Evolutionary conservation across 306 rosid species (phyloP), one percentile per base, ranked within the genome.

Genomic region (Sophora flavescens): DNA sequence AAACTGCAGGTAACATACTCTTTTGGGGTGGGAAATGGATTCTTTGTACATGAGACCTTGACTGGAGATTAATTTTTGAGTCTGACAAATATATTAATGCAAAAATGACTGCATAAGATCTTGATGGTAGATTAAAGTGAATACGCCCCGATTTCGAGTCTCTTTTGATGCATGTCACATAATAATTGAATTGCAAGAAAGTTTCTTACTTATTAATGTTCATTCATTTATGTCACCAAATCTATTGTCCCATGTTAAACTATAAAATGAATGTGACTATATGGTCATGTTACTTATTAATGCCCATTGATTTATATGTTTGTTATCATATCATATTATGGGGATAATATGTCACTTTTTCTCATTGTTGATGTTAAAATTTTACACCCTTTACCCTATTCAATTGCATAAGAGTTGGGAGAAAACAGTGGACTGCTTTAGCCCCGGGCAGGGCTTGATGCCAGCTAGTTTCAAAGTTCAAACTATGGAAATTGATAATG

Each of bases 401-500:
- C 61, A 45, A 77, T 50, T 80, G 77, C 60, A 30, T 72, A 64
- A 93, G 99, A 92, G 97, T 86, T 95, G 99, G 99, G 97, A 92
- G 88, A 95, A 95, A 86, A 92, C 99, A 2, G 97, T 95, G 36
- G 97, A 95, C 81, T 95, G 97, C 90, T 86, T 92, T 67, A 95
- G 98, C 82, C 98, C 98, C 16, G 98, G 97, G 63, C 97, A 89
- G 82, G 99, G 99, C 28, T 81, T 95, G 89, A 95, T 95, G 99
- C 99, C 99, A 61, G 99, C 99, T 16, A 95, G 99, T 84, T 95
- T 95, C 86, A 95, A 95, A 84, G 97, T 95, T 68, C 83, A 86
- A 88, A 83, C 76, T 2, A 87, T 65, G 73, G 75, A 89, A 56
- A 72, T 84, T 10, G 91, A 87, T 17, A 89, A 78, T 5, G 82